Base-by-base conservation (phyloP, 2,329 filamentous ascomycete genomes). In the Sphaceloma murrayae region DNA sequence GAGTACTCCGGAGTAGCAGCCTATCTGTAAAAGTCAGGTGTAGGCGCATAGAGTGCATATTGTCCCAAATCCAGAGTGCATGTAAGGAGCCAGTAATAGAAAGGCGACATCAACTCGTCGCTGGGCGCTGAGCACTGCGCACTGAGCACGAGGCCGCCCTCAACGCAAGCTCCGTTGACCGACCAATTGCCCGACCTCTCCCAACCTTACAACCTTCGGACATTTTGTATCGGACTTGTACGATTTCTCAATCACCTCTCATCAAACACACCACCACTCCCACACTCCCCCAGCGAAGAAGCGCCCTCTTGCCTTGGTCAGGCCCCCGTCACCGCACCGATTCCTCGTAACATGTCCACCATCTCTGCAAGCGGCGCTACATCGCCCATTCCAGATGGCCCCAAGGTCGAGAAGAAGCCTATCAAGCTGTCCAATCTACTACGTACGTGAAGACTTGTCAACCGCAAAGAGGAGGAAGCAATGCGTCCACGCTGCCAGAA, bases 371-470 rank as follows among this genome's bases (percentile, higher is more conserved):
- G 62, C 52, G 48, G 58, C 48, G 58, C 59, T 47, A 54, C 60
- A 48, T 53, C 60, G 48, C 67, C 73, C 56, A 65, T 67, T 54
- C 58, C 66, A 64, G 63, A 68, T 62, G 61, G 67, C 66, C 67
- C 70, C 64, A 69, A 65, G 67, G 72, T 93, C 64, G 88, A 95
- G 82, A 96, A 96, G 84, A 96, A 96, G 79, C 91, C 91, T 55
- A 78, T 98, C 78, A 96, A 95, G 79, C 96, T 96, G 77, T 94
- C 87, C 74, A 98, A 98, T 73, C 68, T 98, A 77, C 74, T 98
- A 61, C 78, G 73, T 77, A 61, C 62, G 72, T 71, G 10, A 11
- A 11, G 7, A 6, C 24, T 18, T 27, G 33, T 27, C 30, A 33
- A 30, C 10, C 2, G 2, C 4, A 3, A 29, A 1, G 19, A 26